Evolutionary conservation across 1,284 basidiomycete species (phyloP).

Genomic region (Flammula alnicola): DNA sequence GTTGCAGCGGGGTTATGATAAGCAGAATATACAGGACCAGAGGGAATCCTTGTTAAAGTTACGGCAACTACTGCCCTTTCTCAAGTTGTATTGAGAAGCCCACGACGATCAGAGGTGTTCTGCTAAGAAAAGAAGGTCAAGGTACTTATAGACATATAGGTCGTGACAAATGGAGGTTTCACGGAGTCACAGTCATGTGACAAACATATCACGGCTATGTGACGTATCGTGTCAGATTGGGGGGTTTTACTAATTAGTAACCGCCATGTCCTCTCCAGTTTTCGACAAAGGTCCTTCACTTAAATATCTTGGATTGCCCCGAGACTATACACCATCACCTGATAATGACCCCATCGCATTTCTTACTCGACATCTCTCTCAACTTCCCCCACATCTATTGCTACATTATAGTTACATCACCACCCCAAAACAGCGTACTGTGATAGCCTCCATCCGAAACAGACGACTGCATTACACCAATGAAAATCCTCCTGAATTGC

Average conservation of each 20-base stretch:
- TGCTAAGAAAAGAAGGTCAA: no score
- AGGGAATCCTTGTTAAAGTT: no score
- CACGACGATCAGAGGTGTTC: no score
- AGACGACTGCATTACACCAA: constrained; percentile 64
- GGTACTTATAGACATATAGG: no score
- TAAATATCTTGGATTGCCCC: constrained; percentile 64
- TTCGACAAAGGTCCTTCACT: constrained; percentile 52
- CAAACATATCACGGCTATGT: constrained; percentile 6
- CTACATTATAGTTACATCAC: constrained; percentile 62
- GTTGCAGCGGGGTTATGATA: no score
- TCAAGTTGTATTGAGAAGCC: no score
- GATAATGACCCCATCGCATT: constrained; percentile 62
- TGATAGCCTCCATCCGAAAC: constrained; percentile 67
- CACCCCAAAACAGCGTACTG: constrained; percentile 68
- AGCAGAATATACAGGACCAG: no score
- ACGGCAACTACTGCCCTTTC: no score
- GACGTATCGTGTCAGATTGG: constrained; percentile 13
- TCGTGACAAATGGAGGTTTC: not conserved
- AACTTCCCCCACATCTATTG: constrained; percentile 72
- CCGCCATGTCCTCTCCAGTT: constrained; percentile 19
- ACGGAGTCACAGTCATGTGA: not conserved
- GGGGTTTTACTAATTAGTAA: constrained; percentile 11
- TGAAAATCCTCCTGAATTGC: constrained; percentile 57
- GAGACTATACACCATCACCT: constrained; percentile 64
- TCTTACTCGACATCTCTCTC: constrained; percentile 57